Base-by-base conservation (phyloP, 2,329 filamentous ascomycete genomes). In the Graphiopsis chlorocephala region DNA sequence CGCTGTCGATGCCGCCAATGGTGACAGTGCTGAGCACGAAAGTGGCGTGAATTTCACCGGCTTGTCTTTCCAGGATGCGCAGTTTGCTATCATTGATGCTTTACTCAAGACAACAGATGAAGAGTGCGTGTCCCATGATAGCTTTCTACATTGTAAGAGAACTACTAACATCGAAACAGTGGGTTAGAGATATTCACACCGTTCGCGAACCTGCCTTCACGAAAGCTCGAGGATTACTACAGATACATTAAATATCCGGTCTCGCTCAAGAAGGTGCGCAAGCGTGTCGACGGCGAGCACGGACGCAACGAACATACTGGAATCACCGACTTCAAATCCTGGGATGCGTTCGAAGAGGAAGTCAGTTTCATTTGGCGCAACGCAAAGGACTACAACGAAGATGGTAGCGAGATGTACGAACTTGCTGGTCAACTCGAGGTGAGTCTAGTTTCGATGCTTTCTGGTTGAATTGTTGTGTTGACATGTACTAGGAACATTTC, bases 351-450 rank as follows among this genome's bases (percentile, higher is more conserved):
- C 69, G 92, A 92, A 75, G 88, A 93, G 62, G 90, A 91, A 72
- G 84, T 91, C 14, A 90, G 88, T 71, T 84, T 91, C 61, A 88
- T 97, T 50, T 97, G 93, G 93, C 85, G 84, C 57, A 97, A 97
- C 76, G 92, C 93, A 0, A 90, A 88, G 72, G 89, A 89, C 65
- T 97, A 94, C 81, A 97, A 97, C 70, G 92, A 97, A 76, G 93
- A 97, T 73, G 91, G 90, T 4, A 97, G 93, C 72, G 90, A 92
- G 17, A 93, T 97, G 60, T 92, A 88, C 68, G 82, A 86, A 25
- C 82, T 95, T 66, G 92, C 92, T 0, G 86, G 88, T 57, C 88
- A 95, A 66, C 85, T 97, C 7, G 89, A 96, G 86, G 91, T 92
- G 80, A 61, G 77, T 70, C 17, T 50, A 35, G 17, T 2, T 31